These are phyloP conservation scores for Apiotrichum mycotoxinovorans DNA, from an alignment of 1,284 basidiomycete species.

Conservation along the genomic window DNA sequence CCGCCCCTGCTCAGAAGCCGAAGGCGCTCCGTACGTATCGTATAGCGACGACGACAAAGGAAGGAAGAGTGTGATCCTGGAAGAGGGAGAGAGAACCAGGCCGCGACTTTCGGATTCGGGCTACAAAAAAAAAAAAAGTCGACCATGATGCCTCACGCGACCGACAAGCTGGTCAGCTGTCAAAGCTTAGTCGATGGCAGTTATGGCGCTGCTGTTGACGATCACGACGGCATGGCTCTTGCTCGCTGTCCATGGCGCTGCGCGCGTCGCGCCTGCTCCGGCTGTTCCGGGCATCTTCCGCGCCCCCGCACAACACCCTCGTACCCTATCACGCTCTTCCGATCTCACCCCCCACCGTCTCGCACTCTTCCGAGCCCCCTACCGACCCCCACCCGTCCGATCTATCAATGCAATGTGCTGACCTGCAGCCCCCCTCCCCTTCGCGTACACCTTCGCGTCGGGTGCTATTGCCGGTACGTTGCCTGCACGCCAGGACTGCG, in stretches of 20 bases:
- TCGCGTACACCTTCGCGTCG: slow-evolving; percentile 80
- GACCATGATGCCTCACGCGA: too few species aligned
- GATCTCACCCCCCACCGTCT: not conserved
- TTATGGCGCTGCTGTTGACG: too few species aligned
- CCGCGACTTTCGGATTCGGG: too few species aligned
- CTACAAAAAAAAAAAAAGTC: too few species aligned
- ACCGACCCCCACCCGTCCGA: not conserved
- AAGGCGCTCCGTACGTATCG: slow-evolving; percentile 3
- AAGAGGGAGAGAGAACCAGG: not conserved
- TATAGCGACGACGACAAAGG: not conserved
- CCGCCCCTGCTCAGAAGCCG: not conserved
- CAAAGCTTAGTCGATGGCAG: too few species aligned
- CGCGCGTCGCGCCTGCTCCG: too few species aligned
- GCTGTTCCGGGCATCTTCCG: too few species aligned
- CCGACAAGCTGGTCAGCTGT: too few species aligned
- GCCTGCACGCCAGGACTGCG: not conserved
- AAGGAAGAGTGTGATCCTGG: not conserved
- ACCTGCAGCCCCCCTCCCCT: slow-evolving; percentile 57
- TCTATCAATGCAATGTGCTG: not conserved
- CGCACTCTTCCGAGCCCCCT: not conserved
- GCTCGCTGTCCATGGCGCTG: too few species aligned
- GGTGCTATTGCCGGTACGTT: slow-evolving; percentile 75
- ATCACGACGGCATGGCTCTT: too few species aligned
- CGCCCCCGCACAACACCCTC: too few species aligned
- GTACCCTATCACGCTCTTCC: not conserved